Evolutionary conservation across 352 stramenopile species (phyloP), one percentile per base, ranked within the genome.

Genomic region (Thalassiosira ordinaria): DNA sequence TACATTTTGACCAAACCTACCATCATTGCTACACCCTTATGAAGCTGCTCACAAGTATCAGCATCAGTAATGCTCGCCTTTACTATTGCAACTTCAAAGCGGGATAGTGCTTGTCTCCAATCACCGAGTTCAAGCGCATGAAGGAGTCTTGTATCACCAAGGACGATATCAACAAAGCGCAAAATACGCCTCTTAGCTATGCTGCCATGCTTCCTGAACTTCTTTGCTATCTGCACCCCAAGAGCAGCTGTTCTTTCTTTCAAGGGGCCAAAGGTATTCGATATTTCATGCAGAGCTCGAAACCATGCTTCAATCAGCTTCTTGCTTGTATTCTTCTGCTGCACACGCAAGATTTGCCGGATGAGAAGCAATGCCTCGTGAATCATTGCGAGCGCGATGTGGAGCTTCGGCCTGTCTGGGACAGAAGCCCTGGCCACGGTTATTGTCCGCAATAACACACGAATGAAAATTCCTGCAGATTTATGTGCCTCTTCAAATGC

Each of bases 11-110:
- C n/a, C 31, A 51, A 14, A 55, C 78, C 78, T 57, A 85, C 78
- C 78, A 93, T 59, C 59, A 91, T 82, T 55, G 72, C 33, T 27
- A 73, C 71, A 5, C 74, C 84, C 68, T 85, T 92, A 52, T 86
- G 87, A 26, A 90, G 89, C 53, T 92, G 74, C 8, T 89, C 75
- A 37, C 78, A 76, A 44, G 76, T 91, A 55, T 84, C 69, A 61
- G 82, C 63, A 68, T 92, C 82, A 57, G 90, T 84, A 47, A 94
- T 92, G 53, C 79, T 80, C 31, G 89, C 60, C 27, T 78, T 86
- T 1, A 92, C 85, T 24, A 92, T 57, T 26, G 85, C 82, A 72
- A 65, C n/a, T 82, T 94, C 89, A 24, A 94, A n/a, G 67, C 78
- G 63, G 9, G 70, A 60, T 4, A 79, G 49, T 63, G 87, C 87